Evolutionary conservation across 106 monocot species (phyloP).

Genomic region (Alisma plantagoaquatica): DNA sequence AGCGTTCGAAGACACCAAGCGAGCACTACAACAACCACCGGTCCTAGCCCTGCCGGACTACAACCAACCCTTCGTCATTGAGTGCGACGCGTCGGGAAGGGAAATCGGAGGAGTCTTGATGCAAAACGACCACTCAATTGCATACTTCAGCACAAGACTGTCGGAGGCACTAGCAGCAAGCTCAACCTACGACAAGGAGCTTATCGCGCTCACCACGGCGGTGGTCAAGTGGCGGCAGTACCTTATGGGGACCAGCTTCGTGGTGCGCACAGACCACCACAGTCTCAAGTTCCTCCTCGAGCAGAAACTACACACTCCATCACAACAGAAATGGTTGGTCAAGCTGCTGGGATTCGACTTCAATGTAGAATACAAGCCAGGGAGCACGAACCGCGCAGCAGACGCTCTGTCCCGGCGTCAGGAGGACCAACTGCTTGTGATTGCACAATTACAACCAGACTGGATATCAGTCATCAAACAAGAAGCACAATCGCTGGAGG

Average conservation of each 20-base stretch:
- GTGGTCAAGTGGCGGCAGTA: background rate
- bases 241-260: background rate
- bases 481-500: background rate
- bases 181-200: too few relatives aligned
- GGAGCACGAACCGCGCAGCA: background rate
- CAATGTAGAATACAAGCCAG: background rate
- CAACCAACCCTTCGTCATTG: too few relatives aligned
- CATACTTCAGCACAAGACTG: too few relatives aligned
- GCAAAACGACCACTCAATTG: too few relatives aligned
- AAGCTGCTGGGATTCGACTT: slow-evolving; percentile 7
- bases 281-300: background rate
- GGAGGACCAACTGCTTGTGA: too few relatives aligned
- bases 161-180: too few relatives aligned
- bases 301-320: background rate
- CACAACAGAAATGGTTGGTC: background rate
- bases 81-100: too few relatives aligned
- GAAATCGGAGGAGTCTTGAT: too few relatives aligned
- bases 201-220: background rate
- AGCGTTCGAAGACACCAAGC: too few relatives aligned
- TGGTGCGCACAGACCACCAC: background rate
- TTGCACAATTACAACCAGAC: background rate
- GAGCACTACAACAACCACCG: too few relatives aligned
- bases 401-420: background rate
- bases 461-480: background rate
- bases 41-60: too few relatives aligned